These are phyloP conservation scores for Paspalum notatum DNA, from an alignment of 176 grass and related monocot genomes.

Conservation along the genomic window DNA sequence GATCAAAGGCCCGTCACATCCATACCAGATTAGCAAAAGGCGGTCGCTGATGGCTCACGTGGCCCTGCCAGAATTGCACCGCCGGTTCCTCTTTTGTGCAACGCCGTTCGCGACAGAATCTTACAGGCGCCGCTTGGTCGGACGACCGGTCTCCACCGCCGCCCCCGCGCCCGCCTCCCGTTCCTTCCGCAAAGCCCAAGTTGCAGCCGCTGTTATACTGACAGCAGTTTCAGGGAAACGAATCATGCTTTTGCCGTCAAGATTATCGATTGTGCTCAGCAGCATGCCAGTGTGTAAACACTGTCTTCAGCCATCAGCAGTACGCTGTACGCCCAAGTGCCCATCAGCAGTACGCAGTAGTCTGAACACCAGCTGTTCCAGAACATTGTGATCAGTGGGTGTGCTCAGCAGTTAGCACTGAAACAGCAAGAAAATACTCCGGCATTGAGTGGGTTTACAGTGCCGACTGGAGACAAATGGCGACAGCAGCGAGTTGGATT, in stretches of 20 bases:
- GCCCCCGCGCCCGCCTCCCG: too few species aligned
- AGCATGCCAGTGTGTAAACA: not conserved
- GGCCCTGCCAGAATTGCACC: slow-evolving; percentile 30
- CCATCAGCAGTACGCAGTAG: too few species aligned
- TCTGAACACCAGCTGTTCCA: not conserved
- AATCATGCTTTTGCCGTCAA: not conserved
- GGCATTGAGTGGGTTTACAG: not conserved
- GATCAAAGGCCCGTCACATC: slow-evolving; percentile 39
- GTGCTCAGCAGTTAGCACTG: not conserved
- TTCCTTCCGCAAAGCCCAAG: not conserved
- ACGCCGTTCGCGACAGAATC: slow-evolving; percentile 45
- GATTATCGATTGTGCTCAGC: not conserved
- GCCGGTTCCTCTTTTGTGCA: slow-evolving; percentile 5
- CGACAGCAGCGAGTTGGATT: not conserved
- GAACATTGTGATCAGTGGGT: not conserved
- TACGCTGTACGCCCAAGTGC: too few species aligned
- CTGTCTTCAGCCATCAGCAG: too few species aligned
- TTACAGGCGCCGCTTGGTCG: slow-evolving; percentile 36
- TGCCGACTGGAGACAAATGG: not conserved
- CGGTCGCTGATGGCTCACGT: slow-evolving; percentile 32
- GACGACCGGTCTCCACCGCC: not conserved
- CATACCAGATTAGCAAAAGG: slow-evolving; percentile 60
- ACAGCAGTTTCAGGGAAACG: not conserved
- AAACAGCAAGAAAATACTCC: not conserved
- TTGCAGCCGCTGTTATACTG: not conserved